Evolutionary conservation across 1,139 yeast genomes (phyloP).

Genomic region (Pichia sp.): DNA sequence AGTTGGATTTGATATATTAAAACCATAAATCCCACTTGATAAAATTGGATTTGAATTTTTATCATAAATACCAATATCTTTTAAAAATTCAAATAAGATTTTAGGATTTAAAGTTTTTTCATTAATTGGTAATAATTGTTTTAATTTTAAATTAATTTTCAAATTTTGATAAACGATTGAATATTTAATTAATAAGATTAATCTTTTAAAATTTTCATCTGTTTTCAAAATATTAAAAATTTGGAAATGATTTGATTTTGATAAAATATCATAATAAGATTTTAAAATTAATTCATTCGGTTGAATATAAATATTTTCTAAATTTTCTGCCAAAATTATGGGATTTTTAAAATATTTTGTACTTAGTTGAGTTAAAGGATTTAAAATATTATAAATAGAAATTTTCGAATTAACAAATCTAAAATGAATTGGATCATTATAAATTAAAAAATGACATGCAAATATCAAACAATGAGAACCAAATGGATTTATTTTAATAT

Average conservation of each 20-base stretch:
- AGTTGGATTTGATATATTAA: conserved; percentile 2
- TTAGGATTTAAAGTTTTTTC: conserved; percentile 5
- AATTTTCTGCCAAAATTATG: conserved; percentile 8
- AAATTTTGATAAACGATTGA: conserved; percentile 26
- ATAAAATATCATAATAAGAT: conserved; percentile 13
- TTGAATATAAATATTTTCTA: conserved; percentile 14
- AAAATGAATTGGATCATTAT: conserved; percentile 25
- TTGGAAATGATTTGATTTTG: conserved; percentile 13
- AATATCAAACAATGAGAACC: conserved; percentile 14
- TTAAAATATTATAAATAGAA: conserved; percentile 11
- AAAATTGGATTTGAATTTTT: conserved; percentile 16
- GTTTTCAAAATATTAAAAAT: conserved; percentile 14
- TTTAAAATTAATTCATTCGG: conserved; percentile 8
- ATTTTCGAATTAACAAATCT: conserved; percentile 14
- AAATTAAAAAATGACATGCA: conserved; percentile 19
- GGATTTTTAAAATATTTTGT: conserved; percentile 24
- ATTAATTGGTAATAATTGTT: conserved; percentile 6
- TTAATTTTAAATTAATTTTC: conserved; percentile 15
- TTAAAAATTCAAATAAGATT: conserved; percentile 15
- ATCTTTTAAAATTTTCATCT: conserved; percentile 15
- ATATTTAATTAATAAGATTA: conserved; percentile 25
- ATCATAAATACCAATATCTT: conserved; percentile 16
- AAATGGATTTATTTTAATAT: conserved; percentile 6
- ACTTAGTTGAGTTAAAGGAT: conserved; percentile 17
- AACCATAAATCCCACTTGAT: conserved; percentile 23